These are phyloP conservation scores for Liquidambar formosana DNA, from an alignment of 164 flowering plant species.

Conservation along the genomic window DNA sequence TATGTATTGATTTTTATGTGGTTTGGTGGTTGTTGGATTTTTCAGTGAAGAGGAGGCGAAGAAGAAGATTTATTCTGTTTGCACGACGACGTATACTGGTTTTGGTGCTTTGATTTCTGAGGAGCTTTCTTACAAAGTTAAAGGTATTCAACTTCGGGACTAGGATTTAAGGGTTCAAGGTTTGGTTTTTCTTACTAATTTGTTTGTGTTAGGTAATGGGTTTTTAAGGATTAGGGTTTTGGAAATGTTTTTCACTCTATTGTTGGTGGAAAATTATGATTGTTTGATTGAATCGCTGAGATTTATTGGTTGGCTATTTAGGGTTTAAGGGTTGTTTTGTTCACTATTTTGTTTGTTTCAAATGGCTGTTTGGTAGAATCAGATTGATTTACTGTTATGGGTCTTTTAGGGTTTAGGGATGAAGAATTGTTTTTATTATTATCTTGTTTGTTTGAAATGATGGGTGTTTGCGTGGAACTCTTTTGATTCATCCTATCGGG, in stretches of 20 bases:
- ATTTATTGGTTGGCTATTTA: no score
- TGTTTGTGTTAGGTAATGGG: background rate
- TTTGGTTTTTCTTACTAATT: background rate
- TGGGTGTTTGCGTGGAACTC: no score
- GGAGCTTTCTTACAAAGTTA: slow-evolving; percentile 86
- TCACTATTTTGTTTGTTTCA: background rate
- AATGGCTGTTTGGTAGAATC: background rate
- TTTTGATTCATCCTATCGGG: no score
- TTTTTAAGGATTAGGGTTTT: background rate
- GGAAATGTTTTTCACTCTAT: background rate
- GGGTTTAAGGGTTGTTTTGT: background rate
- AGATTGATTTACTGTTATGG: background rate
- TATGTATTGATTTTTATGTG: background rate
- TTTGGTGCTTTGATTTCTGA: slow-evolving; percentile 93
- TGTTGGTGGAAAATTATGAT: background rate
- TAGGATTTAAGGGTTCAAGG: background rate
- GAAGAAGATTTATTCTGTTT: slow-evolving; percentile 94
- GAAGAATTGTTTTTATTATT: background rate
- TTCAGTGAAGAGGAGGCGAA: slow-evolving; percentile 92
- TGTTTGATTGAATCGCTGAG: background rate
- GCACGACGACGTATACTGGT: slow-evolving; percentile 83
- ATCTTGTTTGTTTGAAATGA: background rate
- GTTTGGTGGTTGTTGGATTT: slow-evolving; percentile 11
- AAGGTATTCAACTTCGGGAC: slow-evolving; percentile 50
- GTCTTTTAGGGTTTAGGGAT: background rate